These are phyloP conservation scores for Trypanosoma cruzi DNA, from an alignment of 208 protist species.

Conservation along the genomic window DNA sequence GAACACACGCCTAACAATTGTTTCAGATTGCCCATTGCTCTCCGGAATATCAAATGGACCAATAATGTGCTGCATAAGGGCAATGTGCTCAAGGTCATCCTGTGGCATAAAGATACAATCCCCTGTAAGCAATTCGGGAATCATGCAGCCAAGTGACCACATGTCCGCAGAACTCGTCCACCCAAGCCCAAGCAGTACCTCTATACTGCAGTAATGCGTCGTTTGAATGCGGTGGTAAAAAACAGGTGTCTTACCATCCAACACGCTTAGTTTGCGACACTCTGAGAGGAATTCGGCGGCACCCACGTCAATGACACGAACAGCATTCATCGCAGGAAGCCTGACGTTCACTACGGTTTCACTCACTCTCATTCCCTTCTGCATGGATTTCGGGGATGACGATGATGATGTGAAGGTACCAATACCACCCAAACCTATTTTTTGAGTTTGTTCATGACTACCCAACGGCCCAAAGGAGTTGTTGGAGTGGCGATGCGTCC, in stretches of 20 bases:
- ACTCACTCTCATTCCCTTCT: background rate
- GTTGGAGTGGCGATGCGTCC: background rate
- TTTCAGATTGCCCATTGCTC: conserved; percentile 10
- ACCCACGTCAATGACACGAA: conserved; percentile 83
- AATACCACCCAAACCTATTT: background rate
- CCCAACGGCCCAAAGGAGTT: background rate
- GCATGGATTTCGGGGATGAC: background rate
- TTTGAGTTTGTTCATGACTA: background rate
- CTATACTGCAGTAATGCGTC: conserved; percentile 76
- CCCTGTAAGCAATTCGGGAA: conserved; percentile 75
- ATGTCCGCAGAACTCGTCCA: conserved; percentile 74
- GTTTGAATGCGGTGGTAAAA: conserved; percentile 80
- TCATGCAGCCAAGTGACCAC: conserved; percentile 86
- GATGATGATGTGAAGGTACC: background rate
- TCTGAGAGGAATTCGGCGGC: conserved; percentile 49
- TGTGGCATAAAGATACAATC: conserved; percentile 78
- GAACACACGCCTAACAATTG: conserved; percentile 34
- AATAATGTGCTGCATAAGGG: conserved; percentile 76
- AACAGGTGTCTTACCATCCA: conserved; percentile 47
- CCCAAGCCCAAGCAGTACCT: conserved; percentile 78
- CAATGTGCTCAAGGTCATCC: conserved; percentile 78
- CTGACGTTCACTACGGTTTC: conserved; percentile 40
- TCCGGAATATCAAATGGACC: conserved; percentile 42
- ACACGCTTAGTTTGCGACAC: conserved; percentile 26
- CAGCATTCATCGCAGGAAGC: conserved; percentile 59